Conservation (phyloP, 352 stramenopile genomes). For the Paralagenidium karlingii region DNA sequence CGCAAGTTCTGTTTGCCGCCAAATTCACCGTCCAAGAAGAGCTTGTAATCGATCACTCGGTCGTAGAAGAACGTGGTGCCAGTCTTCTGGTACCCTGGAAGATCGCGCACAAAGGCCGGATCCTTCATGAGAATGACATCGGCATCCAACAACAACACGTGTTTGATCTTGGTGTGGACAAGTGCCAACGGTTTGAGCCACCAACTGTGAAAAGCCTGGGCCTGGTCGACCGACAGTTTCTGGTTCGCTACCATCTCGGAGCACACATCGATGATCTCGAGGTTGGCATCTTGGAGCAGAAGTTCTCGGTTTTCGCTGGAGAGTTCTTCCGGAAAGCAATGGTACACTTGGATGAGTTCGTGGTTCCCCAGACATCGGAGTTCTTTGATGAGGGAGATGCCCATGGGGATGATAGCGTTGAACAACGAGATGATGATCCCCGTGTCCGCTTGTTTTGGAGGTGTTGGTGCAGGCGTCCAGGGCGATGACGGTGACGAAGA, state of each 20-base stretch:
- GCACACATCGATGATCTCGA: slow-evolving; percentile 11
- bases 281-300: neutral
- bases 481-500: too few species aligned
- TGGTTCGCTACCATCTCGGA: slow-evolving; percentile 7
- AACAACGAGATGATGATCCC: slow-evolving; percentile 22
- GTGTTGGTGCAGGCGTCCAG: too few species aligned
- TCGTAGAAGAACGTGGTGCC: slow-evolving; percentile 63
- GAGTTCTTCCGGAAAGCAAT: slow-evolving; percentile 23
- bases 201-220: slow-evolving; percentile 5
- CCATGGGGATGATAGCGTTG: slow-evolving; percentile 14
- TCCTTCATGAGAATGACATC: slow-evolving; percentile 8
- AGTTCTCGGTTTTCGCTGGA: slow-evolving; percentile 1
- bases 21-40: slow-evolving; percentile 14
- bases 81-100: slow-evolving; percentile 19
- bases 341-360: slow-evolving; percentile 23
- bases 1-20: slow-evolving; percentile 31
- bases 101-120: slow-evolving; percentile 3
- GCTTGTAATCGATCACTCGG: slow-evolving; percentile 23
- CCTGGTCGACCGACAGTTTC: slow-evolving; percentile 5
- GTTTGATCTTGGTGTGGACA: slow-evolving; percentile 1
- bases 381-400: slow-evolving; percentile 16
- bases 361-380: slow-evolving; percentile 10
- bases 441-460: too few species aligned
- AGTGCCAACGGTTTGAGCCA: slow-evolving; percentile 7
- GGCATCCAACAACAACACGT: slow-evolving; percentile 7